Evolutionary conservation across 345 rosid genomes (phyloP).

Genomic region (Eucalyptus pauciflora): DNA sequence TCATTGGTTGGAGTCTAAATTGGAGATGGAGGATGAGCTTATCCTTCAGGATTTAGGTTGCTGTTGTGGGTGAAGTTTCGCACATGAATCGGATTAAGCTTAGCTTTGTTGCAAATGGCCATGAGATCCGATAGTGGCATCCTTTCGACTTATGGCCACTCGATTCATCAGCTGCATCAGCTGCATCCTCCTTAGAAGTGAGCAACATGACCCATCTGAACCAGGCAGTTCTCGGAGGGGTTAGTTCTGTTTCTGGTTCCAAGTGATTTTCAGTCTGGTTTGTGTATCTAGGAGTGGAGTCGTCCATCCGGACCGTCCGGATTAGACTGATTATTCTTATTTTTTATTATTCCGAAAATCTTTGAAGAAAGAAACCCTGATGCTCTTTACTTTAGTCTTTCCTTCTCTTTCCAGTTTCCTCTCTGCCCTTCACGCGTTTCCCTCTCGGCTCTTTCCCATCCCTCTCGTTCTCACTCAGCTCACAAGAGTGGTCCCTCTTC

Average conservation of each 20-base stretch:
- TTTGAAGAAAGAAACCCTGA: not conserved
- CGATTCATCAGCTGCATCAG: not conserved
- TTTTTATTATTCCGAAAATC: not conserved
- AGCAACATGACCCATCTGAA: not conserved
- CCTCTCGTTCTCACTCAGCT: too few species aligned
- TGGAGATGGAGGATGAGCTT: not conserved
- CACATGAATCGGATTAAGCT: not conserved
- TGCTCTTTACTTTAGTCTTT: not conserved
- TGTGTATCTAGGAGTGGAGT: not conserved
- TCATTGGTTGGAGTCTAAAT: not conserved
- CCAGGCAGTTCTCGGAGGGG: not conserved
- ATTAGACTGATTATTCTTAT: not conserved
- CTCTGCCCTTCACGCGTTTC: not conserved
- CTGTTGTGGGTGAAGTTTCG: not conserved
- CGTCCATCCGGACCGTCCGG: accelerated
- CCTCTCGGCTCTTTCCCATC: not conserved
- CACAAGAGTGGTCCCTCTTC: not conserved
- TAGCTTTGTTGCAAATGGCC: not conserved
- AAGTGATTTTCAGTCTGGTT: not conserved
- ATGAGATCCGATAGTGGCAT: not conserved
- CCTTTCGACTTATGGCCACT: not conserved
- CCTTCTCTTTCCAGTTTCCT: not conserved
- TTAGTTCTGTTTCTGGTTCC: not conserved
- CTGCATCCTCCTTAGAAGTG: not conserved
- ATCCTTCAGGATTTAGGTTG: not conserved